Evolutionary conservation across 768 basidiomycete genomes (phyloP).

Genomic region (Leccinum subgranulosum): DNA sequence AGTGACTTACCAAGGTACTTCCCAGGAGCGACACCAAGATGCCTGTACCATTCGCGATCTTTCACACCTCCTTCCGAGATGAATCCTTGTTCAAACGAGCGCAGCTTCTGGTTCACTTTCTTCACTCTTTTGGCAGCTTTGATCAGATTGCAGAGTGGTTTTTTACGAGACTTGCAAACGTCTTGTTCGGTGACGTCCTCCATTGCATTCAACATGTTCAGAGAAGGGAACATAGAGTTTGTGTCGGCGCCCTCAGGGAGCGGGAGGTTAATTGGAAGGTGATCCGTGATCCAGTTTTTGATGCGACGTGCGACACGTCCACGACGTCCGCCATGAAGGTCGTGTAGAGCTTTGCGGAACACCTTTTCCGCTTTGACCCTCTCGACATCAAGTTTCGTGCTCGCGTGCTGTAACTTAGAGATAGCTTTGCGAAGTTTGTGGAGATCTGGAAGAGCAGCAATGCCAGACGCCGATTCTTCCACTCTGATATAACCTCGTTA

Average conservation of each 20-base stretch:
- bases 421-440: slow-evolving; percentile 46
- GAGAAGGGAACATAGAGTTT: slow-evolving; percentile 1
- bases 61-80: slow-evolving; percentile 75
- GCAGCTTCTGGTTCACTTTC: slow-evolving; percentile 62
- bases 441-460: slow-evolving; percentile 31
- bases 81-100: slow-evolving; percentile 74
- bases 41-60: slow-evolving; percentile 82
- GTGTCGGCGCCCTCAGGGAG: not conserved
- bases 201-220: not conserved
- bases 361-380: slow-evolving; percentile 52
- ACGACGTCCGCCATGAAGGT: slow-evolving; percentile 1
- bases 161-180: slow-evolving; percentile 17
- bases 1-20: slow-evolving; percentile 66
- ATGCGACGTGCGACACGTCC: slow-evolving; percentile 2
- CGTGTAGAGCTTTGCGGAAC: slow-evolving; percentile 45
- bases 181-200: slow-evolving; percentile 3
- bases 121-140: slow-evolving; percentile 58
- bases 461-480: slow-evolving; percentile 38
- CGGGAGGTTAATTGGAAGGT: not conserved
- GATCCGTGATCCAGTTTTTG: slow-evolving; percentile 29
- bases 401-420: slow-evolving; percentile 44
- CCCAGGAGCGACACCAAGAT: slow-evolving; percentile 84
- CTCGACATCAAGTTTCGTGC: slow-evolving; percentile 55
- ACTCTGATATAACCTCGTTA: slow-evolving; percentile 41
- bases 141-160: slow-evolving; percentile 44